These are phyloP conservation scores for Talaromyces atroroseus DNA, from an alignment of 2,329 filamentous ascomycete species.

Conservation along the genomic window DNA sequence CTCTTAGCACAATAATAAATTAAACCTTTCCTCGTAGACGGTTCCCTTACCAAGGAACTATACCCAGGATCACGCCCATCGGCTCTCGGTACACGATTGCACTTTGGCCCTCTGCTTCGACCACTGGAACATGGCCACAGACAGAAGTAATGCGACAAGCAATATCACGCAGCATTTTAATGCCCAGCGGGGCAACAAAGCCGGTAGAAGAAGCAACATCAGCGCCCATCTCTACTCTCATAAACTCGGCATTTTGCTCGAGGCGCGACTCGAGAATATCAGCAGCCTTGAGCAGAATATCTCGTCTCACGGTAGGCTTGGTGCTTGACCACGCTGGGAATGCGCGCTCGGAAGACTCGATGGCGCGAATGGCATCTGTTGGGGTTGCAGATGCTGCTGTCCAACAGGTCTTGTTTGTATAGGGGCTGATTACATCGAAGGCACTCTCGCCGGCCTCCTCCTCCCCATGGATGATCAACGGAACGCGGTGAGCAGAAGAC, in stretches of 20 bases:
- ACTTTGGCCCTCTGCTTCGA: constrained; percentile 46
- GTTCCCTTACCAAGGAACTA: constrained; percentile 65
- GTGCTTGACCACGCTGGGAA: constrained; percentile 62
- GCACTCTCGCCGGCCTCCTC: constrained; percentile 26
- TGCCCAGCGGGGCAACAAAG: constrained; percentile 27
- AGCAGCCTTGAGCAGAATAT: constrained; percentile 65
- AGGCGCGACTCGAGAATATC: constrained; percentile 44
- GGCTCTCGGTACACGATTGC: constrained; percentile 68
- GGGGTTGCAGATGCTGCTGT: constrained; percentile 50
- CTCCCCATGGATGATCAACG: constrained; percentile 35
- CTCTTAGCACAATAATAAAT: neutral
- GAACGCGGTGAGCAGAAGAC: constrained; percentile 19
- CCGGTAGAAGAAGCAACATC: constrained; percentile 27
- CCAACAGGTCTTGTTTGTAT: constrained; percentile 48
- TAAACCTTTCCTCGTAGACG: neutral
- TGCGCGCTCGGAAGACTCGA: constrained; percentile 56
- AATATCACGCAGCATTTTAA: constrained; percentile 43
- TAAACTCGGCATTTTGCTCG: constrained; percentile 54
- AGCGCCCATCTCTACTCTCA: constrained; percentile 53
- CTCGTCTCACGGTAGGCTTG: constrained; percentile 56
- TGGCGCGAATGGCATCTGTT: constrained; percentile 38
- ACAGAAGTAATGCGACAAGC: constrained; percentile 45
- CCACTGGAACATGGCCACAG: constrained; percentile 45
- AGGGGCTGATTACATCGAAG: constrained; percentile 50
- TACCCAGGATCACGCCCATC: constrained; percentile 69